Base-by-base conservation (phyloP, 768 basidiomycete genomes). In the Pulveroboletus ravenelii region DNA sequence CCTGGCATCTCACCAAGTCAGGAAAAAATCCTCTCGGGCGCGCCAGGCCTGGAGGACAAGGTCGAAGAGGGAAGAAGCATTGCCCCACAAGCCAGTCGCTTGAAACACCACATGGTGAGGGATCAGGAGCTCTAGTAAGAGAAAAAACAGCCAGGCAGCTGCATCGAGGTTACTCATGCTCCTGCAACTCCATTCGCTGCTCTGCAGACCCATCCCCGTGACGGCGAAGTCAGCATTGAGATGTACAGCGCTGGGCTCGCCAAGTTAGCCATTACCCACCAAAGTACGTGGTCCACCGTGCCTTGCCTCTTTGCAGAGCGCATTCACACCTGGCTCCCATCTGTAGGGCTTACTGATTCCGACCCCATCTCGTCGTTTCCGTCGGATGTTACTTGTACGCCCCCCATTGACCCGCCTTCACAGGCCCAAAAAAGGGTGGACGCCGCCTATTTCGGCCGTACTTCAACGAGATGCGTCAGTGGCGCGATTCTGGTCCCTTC, bases 301-400 rank as follows among this genome's bases (percentile, higher is more conserved):
- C 91, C 93, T 1, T 99, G 95, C 95, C 76, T 99, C 17, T 97
- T 78, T 65, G 92, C 93, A 50, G 95, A 97, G 85, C 95, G 73
- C 37, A 3, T 42, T 36, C 3, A 25, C 13, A 25, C 52, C 1
- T 6, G 7, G 25, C 50, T 35, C 48, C 44, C 53, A 20, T 29
- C 27, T 10, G 18, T 47, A 44, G 13, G 29, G 13, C 6, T 41
- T 49, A 30, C 15, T 46, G 43, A 37, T 42, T 34, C 25, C 52
- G 39, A 46, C 20, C 7, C 39, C 34, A 35, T 17, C 44, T 29
- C 37, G 17, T 8, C 10, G 1, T 47, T 38, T 13, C 15, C 36
- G 43, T 48, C 53, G 89, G n/a, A n/a, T n/a, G n/a, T n/a, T n/a
- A n/a, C n/a, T n/a, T n/a, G n/a, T n/a, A n/a, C n/a, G n/a, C n/a